These are phyloP conservation scores for Nyssa sinensis DNA, from an alignment of 148 eudicot genomes.

Conservation along the genomic window DNA sequence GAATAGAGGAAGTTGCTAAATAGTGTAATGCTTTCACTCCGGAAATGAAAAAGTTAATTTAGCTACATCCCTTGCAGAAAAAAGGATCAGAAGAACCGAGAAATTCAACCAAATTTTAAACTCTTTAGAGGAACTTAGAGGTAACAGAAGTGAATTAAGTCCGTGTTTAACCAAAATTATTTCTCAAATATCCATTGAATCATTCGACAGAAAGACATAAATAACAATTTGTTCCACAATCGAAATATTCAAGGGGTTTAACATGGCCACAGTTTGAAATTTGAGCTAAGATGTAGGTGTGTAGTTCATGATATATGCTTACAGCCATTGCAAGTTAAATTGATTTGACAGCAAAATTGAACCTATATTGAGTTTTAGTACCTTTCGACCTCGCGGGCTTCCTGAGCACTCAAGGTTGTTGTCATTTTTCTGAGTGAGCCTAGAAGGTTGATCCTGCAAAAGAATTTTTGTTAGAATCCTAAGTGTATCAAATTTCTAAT, in stretches of 20 bases:
- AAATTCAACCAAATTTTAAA: neutral
- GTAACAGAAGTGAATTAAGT: neutral
- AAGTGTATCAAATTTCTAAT: neutral
- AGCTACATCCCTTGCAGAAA: neutral
- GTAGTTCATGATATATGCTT: neutral
- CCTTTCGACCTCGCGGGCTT: conserved; percentile 30
- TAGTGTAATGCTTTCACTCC: neutral
- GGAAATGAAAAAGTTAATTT: neutral
- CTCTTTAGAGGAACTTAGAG: neutral
- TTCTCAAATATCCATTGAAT: neutral
- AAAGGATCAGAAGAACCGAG: neutral
- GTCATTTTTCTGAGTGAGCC: conserved; percentile 21
- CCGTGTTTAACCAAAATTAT: neutral
- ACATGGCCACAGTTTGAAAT: neutral
- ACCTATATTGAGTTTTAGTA: conserved; percentile 2
- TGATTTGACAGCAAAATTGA: neutral
- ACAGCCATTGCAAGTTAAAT: neutral
- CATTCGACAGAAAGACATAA: neutral
- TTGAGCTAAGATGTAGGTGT: neutral
- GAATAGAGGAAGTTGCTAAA: neutral
- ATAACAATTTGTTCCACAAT: neutral
- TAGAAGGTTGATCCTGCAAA: conserved; percentile 26
- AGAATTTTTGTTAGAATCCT: neutral
- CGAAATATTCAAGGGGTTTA: neutral
- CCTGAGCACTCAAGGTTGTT: conserved; percentile 30